phyloP scores from a whole-genome alignment of 2,329 filamentous ascomycete species.

The Monilinia vaccinii-corymbosi region DNA sequence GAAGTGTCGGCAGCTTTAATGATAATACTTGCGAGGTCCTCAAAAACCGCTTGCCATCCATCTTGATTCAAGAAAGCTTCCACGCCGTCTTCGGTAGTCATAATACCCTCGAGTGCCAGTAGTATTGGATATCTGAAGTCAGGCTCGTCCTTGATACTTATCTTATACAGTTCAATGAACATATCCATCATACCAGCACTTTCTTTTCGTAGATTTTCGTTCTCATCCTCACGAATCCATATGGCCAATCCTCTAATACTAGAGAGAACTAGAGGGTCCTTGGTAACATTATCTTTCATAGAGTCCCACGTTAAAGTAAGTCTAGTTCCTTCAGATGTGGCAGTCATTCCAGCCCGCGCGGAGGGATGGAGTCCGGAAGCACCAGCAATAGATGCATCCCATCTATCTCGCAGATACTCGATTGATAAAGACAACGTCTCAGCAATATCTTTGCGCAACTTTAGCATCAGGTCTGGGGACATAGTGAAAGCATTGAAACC shows the following conservation, averaged over 20 bases:
- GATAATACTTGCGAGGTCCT: conserved; percentile 41
- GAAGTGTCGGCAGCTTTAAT: conserved; percentile 14
- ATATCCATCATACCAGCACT: conserved; percentile 50
- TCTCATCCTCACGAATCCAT: conserved; percentile 63
- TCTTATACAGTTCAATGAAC: conserved; percentile 51
- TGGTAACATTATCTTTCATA: conserved; percentile 34
- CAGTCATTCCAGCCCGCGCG: conserved; percentile 37
- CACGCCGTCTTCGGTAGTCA: conserved; percentile 35
- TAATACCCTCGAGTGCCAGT: conserved; percentile 49
- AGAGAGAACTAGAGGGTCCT: conserved; percentile 52
- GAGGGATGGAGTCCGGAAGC: conserved; percentile 51
- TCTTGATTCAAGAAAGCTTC: conserved; percentile 38
- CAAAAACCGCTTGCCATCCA: conserved; percentile 45
- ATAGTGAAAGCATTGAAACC: conserved; percentile 35
- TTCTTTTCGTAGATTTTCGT: conserved; percentile 42
- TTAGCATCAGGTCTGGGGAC: conserved; percentile 50
- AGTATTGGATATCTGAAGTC: conserved; percentile 51
- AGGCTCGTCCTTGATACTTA: conserved; percentile 25
- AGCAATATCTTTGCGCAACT: conserved; percentile 48
- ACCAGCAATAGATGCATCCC: conserved; percentile 56
- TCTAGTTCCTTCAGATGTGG: conserved; percentile 36
- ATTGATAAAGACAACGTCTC: conserved; percentile 55
- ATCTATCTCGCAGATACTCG: conserved; percentile 61
- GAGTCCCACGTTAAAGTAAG: conserved; percentile 51
- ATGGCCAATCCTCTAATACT: conserved; percentile 49